Conservation (phyloP, 2,329 filamentous ascomycete species). For the Incumbomyces lentus region DNA sequence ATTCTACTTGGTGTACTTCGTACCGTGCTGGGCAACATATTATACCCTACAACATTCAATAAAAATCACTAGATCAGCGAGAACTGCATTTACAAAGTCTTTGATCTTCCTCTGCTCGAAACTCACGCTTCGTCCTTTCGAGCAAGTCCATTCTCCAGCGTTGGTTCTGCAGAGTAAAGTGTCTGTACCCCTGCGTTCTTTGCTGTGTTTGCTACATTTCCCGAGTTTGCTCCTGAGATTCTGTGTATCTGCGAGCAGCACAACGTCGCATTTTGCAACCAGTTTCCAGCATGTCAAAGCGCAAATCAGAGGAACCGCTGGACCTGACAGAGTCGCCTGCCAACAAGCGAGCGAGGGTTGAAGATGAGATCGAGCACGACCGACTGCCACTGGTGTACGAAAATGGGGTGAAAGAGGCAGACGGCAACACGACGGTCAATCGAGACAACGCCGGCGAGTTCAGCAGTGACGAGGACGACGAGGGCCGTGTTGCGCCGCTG, state of each 20-base stretch:
- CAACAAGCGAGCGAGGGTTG: conserved; percentile 35
- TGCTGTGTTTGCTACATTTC: background rate
- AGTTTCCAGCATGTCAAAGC: conserved; percentile 32
- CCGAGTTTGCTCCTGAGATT: background rate
- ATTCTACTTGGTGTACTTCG: too few species aligned
- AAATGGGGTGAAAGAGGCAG: conserved; percentile 28
- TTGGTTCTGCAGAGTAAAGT: too few species aligned
- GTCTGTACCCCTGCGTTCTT: too few species aligned
- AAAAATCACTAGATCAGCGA: too few species aligned
- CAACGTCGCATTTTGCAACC: background rate
- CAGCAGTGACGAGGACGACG: conserved; percentile 29
- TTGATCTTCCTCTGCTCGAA: too few species aligned
- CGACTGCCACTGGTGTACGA: conserved; percentile 19
- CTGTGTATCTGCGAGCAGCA: too few species aligned
- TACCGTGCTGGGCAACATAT: too few species aligned
- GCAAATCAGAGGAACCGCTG: conserved; percentile 35
- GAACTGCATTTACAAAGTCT: too few species aligned
- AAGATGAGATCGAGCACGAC: conserved; percentile 25
- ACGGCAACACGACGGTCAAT: conserved; percentile 22
- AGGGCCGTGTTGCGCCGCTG: conserved; percentile 29
- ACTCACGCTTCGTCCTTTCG: too few species aligned
- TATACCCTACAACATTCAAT: too few species aligned
- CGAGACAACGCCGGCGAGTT: conserved; percentile 20
- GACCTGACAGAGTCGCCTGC: conserved; percentile 31
- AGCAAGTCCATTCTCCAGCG: too few species aligned